These are phyloP conservation scores for Pisolithus albus DNA, from an alignment of 768 basidiomycete genomes.

Conservation along the genomic window DNA sequence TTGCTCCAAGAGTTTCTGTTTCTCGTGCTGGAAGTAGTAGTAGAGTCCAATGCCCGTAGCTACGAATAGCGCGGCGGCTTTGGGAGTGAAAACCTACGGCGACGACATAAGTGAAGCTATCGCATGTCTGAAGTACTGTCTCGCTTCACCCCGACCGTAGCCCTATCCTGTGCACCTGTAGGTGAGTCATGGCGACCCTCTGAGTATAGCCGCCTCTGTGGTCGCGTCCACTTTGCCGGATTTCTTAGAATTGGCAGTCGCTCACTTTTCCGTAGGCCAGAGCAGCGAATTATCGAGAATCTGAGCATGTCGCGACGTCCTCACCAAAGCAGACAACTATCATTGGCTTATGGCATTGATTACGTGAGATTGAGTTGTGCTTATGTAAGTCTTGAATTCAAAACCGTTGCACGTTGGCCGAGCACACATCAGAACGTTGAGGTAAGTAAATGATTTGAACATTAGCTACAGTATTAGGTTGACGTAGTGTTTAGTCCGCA, in stretches of 20 bases:
- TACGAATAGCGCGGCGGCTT: constrained; percentile 78
- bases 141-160: constrained; percentile 29
- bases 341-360: too few species aligned
- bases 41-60: constrained; percentile 74
- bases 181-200: constrained; percentile 14
- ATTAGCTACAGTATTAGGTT: too few species aligned
- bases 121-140: not conserved
- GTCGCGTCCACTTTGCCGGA: not conserved
- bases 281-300: not conserved
- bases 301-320: not conserved
- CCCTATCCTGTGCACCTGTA: constrained; percentile 26
- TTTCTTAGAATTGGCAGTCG: not conserved
- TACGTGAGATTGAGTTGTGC: too few species aligned
- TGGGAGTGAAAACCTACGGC: constrained; percentile 83
- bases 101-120: not conserved
- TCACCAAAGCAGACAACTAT: too few species aligned
- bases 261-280: not conserved
- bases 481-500: too few species aligned
- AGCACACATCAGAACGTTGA: too few species aligned
- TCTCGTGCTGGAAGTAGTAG: constrained; percentile 86
- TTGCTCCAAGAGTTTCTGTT: constrained; percentile 66
- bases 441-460: too few species aligned
- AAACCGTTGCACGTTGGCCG: too few species aligned
- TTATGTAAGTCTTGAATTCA: too few species aligned
- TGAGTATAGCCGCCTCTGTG: constrained; percentile 12